Evolutionary conservation across 768 basidiomycete species (phyloP).

Genomic region (Mycena filopes): DNA sequence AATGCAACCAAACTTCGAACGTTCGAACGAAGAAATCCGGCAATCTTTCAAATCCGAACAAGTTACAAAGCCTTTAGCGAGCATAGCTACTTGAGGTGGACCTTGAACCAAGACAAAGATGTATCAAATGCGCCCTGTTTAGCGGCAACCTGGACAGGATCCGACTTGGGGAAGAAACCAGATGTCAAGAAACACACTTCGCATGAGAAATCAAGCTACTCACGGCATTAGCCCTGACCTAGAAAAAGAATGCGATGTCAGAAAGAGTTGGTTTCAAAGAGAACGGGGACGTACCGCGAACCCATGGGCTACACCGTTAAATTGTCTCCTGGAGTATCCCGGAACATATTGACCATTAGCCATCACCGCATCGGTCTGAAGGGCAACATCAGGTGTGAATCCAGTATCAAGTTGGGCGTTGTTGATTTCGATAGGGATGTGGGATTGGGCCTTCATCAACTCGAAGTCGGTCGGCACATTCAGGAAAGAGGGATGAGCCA

Average conservation of each 20-base stretch:
- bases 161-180: constrained; percentile 17
- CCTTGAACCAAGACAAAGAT: constrained; percentile 22
- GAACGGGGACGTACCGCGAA: constrained; percentile 23
- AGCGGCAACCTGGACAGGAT: constrained; percentile 31
- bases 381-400: constrained; percentile 22
- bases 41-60: no score
- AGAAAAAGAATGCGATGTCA: background rate
- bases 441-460: constrained; percentile 19
- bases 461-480: constrained; percentile 28
- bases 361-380: constrained; percentile 21
- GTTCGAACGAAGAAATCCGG: no score
- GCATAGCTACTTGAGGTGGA: constrained; percentile 29
- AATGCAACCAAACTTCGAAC: no score
- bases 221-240: constrained; percentile 30
- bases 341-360: constrained; percentile 26
- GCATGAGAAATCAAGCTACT: background rate
- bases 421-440: constrained; percentile 28
- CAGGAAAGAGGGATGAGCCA: constrained; percentile 24
- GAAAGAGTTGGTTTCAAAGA: background rate
- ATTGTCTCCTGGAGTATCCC: constrained; percentile 25
- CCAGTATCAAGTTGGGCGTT: constrained; percentile 30
- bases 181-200: background rate
- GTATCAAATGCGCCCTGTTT: constrained; percentile 33
- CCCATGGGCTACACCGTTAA: constrained; percentile 29
- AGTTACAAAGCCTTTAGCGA: no score